Conservation (phyloP, 192 early-diverging fungal species). For the Lunasporangiospora selenospora region DNA sequence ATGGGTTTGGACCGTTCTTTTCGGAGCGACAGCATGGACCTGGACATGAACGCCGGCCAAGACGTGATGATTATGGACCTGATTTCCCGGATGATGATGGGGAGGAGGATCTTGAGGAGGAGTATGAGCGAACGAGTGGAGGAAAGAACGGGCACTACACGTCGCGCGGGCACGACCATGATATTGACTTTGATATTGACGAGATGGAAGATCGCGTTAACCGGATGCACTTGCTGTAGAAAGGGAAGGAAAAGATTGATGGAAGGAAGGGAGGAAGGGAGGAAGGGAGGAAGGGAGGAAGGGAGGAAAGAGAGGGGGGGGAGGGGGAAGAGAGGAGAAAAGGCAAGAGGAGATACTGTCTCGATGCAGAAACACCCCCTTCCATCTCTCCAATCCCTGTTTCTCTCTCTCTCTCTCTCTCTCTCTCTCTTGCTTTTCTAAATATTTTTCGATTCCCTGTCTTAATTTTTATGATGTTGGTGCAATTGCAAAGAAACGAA, state of each 20-base stretch:
- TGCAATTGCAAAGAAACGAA: too few relatives aligned
- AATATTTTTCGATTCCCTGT: not conserved
- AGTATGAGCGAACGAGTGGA: not conserved
- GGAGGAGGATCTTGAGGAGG: slow-evolving; percentile 37
- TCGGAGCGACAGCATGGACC: slow-evolving; percentile 16
- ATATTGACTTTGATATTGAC: slow-evolving; percentile 43
- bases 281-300: not conserved
- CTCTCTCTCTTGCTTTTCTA: not conserved
- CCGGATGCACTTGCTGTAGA: slow-evolving; percentile 27
- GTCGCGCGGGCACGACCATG: not conserved
- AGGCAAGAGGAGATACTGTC: not conserved
- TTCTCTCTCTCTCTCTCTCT: not conserved
- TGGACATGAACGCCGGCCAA: not conserved
- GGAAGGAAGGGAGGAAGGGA: not conserved
- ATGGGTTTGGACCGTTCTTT: slow-evolving; percentile 46
- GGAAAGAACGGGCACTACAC: not conserved
- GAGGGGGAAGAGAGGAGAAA: not conserved
- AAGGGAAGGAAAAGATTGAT: not conserved
- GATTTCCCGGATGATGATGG: slow-evolving; percentile 27
- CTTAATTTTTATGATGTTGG: too few relatives aligned
- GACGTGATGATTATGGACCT: slow-evolving; percentile 23
- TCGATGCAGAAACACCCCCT: not conserved
- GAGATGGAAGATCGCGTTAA: slow-evolving; percentile 44
- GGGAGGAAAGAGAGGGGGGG: not conserved
- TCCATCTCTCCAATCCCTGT: not conserved